Percentiles rank a stretch among this genome's conserved stretches.
These are phyloP conservation scores for Diplodia intermedia DNA, from an alignment of 2,329 filamentous ascomycete genomes.

Conservation along the genomic window DNA sequence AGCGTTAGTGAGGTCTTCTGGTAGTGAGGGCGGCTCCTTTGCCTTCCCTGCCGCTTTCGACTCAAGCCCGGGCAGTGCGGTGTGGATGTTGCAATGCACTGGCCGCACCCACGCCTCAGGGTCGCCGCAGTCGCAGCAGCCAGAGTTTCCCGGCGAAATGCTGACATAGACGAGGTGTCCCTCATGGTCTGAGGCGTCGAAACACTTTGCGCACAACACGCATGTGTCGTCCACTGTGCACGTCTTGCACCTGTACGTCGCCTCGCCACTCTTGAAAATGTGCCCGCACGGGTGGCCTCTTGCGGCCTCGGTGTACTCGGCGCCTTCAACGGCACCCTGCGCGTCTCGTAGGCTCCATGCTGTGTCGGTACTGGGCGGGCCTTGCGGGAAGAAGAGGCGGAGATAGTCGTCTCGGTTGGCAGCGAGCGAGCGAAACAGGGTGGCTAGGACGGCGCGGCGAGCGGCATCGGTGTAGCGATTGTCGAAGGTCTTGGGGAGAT, in stretches of 20 bases:
- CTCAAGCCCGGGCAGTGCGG: slow-evolving; percentile 54
- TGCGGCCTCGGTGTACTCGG: slow-evolving; percentile 91
- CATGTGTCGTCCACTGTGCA: slow-evolving; percentile 96
- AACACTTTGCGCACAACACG: slow-evolving; percentile 91
- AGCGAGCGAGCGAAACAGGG: slow-evolving; percentile 87
- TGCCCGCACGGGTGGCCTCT: slow-evolving; percentile 94
- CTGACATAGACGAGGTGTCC: slow-evolving; percentile 90
- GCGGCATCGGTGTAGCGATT: slow-evolving; percentile 79
- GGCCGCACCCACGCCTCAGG: slow-evolving; percentile 90
- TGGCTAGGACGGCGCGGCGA: slow-evolving; percentile 73
- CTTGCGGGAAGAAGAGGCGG: slow-evolving; percentile 80
- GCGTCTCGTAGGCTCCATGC: slow-evolving; percentile 81
- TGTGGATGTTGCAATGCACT: slow-evolving; percentile 93
- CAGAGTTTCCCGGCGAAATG: slow-evolving; percentile 87
- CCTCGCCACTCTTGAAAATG: slow-evolving; percentile 94
- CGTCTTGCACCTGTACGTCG: slow-evolving; percentile 91
- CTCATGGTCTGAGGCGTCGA: slow-evolving; percentile 92
- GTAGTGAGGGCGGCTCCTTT: slow-evolving; percentile 63
- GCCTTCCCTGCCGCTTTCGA: slow-evolving; percentile 63
- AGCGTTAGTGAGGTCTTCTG: slow-evolving; percentile 75
- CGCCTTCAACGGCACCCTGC: slow-evolving; percentile 90
- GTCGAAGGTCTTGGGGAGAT: slow-evolving; percentile 74
- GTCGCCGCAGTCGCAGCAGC: slow-evolving; percentile 97
- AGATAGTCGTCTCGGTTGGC: slow-evolving; percentile 77
- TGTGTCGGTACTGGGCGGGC: slow-evolving; percentile 64